Evolutionary conservation across 148 eudicot genomes (phyloP).

Genomic region (Mesembryanthemum crystallinum): DNA sequence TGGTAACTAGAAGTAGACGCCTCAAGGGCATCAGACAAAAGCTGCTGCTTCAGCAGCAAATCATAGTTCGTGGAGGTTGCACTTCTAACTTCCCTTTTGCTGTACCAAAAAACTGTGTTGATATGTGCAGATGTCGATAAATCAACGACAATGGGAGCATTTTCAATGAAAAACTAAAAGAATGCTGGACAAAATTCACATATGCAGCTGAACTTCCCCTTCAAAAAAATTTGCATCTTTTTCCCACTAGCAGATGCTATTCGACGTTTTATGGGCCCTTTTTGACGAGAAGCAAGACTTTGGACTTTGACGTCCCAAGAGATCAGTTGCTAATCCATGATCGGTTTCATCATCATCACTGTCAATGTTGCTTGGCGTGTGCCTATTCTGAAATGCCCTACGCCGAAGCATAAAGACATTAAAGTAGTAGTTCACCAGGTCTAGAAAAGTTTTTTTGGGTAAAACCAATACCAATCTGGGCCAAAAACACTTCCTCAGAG

Average conservation of each 20-base stretch:
- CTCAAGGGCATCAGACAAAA: constrained; percentile 6
- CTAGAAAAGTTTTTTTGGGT: constrained; percentile 46
- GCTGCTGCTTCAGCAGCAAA: constrained; percentile 1
- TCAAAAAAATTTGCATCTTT: background rate
- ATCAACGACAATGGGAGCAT: background rate
- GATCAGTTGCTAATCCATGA: constrained; percentile 28
- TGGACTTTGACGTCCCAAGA: constrained; percentile 25
- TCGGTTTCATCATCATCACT: constrained; percentile 86
- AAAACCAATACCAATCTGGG: constrained; percentile 41
- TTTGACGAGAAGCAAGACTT: constrained; percentile 48
- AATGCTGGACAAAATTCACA: constrained; percentile 4
- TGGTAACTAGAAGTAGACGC: background rate
- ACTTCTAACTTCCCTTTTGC: constrained; percentile 13
- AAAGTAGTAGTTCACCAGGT: constrained; percentile 74
- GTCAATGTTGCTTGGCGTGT: constrained; percentile 41
- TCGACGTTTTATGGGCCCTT: constrained; percentile 19
- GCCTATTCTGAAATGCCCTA: constrained; percentile 67
- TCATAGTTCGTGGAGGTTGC: background rate
- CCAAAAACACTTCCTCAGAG: constrained; percentile 56
- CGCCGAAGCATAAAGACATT: constrained; percentile 72
- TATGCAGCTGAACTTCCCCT: background rate
- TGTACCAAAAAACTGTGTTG: constrained; percentile 24
- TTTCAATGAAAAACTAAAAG: background rate
- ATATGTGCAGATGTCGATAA: constrained; percentile 30
- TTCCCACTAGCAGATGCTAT: background rate